phyloP scores from a whole-genome alignment of 306 rosid species.

The Sechiopsis laciniata region DNA sequence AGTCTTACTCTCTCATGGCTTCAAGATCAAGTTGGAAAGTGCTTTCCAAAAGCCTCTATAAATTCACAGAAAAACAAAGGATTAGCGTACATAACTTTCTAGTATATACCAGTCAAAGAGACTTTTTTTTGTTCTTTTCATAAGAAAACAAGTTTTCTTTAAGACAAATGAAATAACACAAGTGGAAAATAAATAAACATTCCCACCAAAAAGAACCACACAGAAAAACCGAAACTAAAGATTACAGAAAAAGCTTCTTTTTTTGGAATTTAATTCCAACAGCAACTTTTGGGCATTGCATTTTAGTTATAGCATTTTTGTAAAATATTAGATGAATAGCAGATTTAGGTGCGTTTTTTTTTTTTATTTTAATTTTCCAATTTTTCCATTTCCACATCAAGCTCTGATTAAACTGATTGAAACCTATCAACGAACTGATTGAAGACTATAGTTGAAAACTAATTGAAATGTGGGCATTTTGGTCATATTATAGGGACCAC shows the following conservation, averaged over 20 bases:
- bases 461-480: too few relatives aligned
- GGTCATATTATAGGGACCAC: too few relatives aligned
- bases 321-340: too few relatives aligned
- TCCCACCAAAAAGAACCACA: background rate
- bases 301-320: too few relatives aligned
- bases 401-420: too few relatives aligned
- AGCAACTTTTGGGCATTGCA: too few relatives aligned
- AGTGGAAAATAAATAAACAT: background rate
- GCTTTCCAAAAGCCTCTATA: constrained; percentile 89
- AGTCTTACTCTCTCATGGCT: constrained; percentile 74
- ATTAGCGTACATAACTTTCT: constrained; percentile 12
- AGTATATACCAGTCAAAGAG: background rate
- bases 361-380: too few relatives aligned
- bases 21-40: constrained; percentile 76
- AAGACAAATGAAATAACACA: background rate
- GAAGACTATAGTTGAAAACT: too few relatives aligned
- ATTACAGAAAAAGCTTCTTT: background rate
- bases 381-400: too few relatives aligned
- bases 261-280: too few relatives aligned
- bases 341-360: too few relatives aligned
- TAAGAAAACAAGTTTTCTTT: background rate
- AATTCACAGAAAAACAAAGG: constrained; percentile 22
- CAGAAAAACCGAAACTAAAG: background rate
- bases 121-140: constrained; percentile 13
- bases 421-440: too few relatives aligned